Evolutionary conservation across 2,329 filamentous ascomycete species (phyloP), one percentile per base, ranked within the genome.

Genomic region (Scleromitrula shiraiana): DNA sequence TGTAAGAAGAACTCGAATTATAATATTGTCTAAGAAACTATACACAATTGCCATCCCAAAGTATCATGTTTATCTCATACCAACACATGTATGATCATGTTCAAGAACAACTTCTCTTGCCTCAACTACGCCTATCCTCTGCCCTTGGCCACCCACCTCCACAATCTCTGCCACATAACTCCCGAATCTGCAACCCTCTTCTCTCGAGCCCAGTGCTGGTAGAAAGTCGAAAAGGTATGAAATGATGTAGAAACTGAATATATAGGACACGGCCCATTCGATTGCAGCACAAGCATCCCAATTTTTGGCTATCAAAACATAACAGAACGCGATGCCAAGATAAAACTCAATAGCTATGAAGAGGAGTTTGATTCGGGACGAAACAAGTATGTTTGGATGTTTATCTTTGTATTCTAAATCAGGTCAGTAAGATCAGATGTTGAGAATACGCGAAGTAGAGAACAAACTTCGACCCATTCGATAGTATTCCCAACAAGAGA

Each of bases 401-500:
- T 26, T 49, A 22, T 30, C 22, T 20, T 20, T 40, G 26, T 49
- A 49, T 24, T 45, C 37, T 47, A 7, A n/a, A 7, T 7, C 5
- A n/a, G 15, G 30, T 47, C 22, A 37, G 12, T n/a, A n/a, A 12
- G 1, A 37, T 12, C 8, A 47, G 29, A 29, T 14, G 14, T 35
- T 15, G 14, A 5, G n/a, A 23, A 29, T 29, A 29, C 12, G 5
- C 27, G 35, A 26, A 43, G 27, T 38, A 40, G 20, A 19, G 32
- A 17, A 68, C 73, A 49, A 64, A 77, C 76, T 83, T 47, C 83
- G 80, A n/a, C 88, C 88, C 2, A 96, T 75, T 2, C 85, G 82
- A 60, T 91, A 83, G 66, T 94, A 95, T 65, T 95, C 88, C 70
- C 78, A 81, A 70, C 89, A 95, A 55, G 90, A 83, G 66, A 89